A percentile compares a stretch with the other conserved stretches of the same genome.
phyloP scores from a whole-genome alignment of 768 basidiomycete genomes.

The Lentinula edodes region DNA sequence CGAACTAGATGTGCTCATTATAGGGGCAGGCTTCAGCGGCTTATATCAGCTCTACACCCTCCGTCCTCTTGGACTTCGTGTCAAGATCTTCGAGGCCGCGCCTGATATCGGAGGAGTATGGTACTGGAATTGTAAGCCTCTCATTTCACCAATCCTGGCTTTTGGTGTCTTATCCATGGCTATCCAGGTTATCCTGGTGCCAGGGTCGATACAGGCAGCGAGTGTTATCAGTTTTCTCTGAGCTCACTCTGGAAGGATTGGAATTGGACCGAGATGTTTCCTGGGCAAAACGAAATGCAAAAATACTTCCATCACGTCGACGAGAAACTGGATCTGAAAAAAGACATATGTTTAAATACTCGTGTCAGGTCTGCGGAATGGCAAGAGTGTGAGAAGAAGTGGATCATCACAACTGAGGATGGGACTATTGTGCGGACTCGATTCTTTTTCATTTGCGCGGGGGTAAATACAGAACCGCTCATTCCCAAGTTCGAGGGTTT shows the following conservation, averaged over 20 bases:
- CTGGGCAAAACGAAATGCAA: conserved; percentile 7
- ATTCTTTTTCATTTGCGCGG: conserved; percentile 4
- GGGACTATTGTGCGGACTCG: neutral
- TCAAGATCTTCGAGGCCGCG: conserved; percentile 13
- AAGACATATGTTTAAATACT: conserved; percentile 11
- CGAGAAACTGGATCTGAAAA: conserved; percentile 9
- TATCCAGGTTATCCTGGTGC: conserved; percentile 8
- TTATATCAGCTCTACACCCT: conserved; percentile 1
- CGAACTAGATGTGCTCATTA: conserved; percentile 5
- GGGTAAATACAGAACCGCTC: neutral
- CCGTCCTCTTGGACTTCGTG: conserved; percentile 9
- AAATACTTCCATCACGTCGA: conserved; percentile 13
- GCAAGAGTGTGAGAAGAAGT: conserved; percentile 5
- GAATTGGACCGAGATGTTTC: conserved; percentile 8
- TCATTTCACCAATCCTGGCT: neutral
- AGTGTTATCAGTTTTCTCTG: conserved; percentile 11
- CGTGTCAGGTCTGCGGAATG: conserved; percentile 9
- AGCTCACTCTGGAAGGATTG: conserved; percentile 9
- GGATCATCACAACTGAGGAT: conserved; percentile 5
- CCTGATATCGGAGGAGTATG: conserved; percentile 12
- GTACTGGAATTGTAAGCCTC: conserved; percentile 11
- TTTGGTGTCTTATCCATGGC: neutral
- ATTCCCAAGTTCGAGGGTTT: neutral
- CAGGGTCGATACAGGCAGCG: conserved; percentile 10
- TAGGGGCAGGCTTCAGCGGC: conserved; percentile 3